phyloP scores from a whole-genome alignment of 331 rosid genomes.

The Pyrus hybrid region DNA sequence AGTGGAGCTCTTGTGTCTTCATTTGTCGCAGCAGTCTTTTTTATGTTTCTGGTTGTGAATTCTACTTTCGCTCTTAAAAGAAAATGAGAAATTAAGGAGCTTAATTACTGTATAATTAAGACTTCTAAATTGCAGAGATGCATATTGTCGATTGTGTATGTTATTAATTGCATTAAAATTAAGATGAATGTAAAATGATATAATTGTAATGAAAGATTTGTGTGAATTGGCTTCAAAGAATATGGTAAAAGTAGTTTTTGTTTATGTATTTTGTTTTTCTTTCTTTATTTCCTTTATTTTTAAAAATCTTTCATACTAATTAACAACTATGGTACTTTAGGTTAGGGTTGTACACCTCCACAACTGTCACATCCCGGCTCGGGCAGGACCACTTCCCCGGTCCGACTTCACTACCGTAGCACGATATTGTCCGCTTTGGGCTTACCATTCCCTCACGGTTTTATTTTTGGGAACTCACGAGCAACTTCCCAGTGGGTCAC shows the following conservation, averaged over 20 bases:
- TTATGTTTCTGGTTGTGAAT: constrained; percentile 10
- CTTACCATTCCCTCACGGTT: no score
- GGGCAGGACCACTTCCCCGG: no score
- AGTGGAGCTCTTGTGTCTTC: constrained; percentile 19
- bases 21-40: constrained; percentile 4
- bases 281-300: background rate
- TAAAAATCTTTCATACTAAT: background rate
- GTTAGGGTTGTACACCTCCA: no score
- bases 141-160: background rate
- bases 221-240: background rate
- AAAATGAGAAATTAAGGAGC: background rate
- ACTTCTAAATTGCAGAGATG: background rate
- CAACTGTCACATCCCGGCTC: no score
- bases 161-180: background rate
- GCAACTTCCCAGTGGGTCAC: no score
- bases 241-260: background rate
- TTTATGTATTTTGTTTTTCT: background rate
- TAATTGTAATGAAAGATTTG: background rate
- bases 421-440: no score
- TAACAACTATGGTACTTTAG: background rate
- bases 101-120: background rate
- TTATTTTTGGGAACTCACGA: no score
- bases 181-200: background rate
- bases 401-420: no score
- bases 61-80: constrained; percentile 13